Base-by-base conservation (phyloP, 805 yeast species). In the Candida nonsorbophila region DNA sequence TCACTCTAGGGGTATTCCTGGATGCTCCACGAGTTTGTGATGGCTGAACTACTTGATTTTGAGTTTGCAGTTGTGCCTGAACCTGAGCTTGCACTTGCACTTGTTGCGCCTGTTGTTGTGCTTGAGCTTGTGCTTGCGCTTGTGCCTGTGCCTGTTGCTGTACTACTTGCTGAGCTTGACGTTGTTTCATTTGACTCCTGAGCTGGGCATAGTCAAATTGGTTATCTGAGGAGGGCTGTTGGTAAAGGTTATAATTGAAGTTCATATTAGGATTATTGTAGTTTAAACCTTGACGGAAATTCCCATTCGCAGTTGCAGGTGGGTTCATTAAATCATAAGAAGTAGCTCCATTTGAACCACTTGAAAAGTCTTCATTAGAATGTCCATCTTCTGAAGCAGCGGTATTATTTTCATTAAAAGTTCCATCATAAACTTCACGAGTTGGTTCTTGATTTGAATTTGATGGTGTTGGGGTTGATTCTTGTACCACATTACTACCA, bases 161-260 rank as follows among this genome's bases (percentile, higher is more conserved):
- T 26, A 44, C 55, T 29, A 44, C 38, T 30, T 49, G 53, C 21
- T 48, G 49, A 20, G 51, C 46, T 25, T 47, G 48, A 11, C 44
- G 49, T 10, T 45, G 46, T 24, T 54, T 37, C 22, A 49, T 40
- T 22, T 43, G 56, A n/a, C 26, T 23, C 25, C 27, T 27, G 12
- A 10, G 23, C 11, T 8, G 48, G 16, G 46, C 48, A 17, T 49
- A 48, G 15, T 40, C 47, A 24, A 30, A 37, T n/a, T 16, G 16
- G n/a, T 23, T 7, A 14, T 13, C 11, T 14, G 25, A 16, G 30
- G 25, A 33, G 12, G 17, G 15, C 25, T 25, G 9, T 29, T 27
- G 32, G 26, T 43, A 28, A 28, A 41, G 30, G 22, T 30, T 33
- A 14, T 32, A 13, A 14, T 38, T 7, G 32, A 23, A 27, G 16